Conservation (phyloP, 306 rosid genomes). For the Prunus padus region DNA sequence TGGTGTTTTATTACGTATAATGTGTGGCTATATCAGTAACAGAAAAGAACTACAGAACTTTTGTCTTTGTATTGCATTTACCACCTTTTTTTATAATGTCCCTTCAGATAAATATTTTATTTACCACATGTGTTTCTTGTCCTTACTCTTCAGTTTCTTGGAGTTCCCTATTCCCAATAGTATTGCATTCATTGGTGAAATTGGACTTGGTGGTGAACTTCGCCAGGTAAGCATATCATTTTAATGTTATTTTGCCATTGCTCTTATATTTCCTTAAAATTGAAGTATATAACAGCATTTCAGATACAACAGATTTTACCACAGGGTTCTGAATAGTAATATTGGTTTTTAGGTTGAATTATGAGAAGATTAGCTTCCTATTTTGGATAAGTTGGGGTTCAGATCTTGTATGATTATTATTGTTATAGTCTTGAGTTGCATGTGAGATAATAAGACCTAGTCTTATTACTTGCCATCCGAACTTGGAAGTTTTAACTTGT, state of each 20-base stretch:
- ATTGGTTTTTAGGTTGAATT: not conserved
- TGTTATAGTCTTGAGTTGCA: not conserved
- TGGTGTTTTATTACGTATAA: not conserved
- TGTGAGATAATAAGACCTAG: not conserved
- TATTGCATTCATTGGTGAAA: constrained; percentile 87
- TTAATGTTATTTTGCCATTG: constrained; percentile 6
- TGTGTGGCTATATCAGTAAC: not conserved
- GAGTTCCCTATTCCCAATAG: constrained; percentile 78
- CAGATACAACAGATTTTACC: not conserved
- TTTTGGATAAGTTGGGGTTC: not conserved
- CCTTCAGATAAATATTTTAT: not conserved
- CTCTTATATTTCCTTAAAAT: constrained; percentile 5
- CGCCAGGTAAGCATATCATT: constrained; percentile 61
- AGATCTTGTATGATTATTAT: too few relatives aligned
- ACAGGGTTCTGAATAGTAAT: not conserved
- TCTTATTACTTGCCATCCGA: not conserved
- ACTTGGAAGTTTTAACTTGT: not conserved
- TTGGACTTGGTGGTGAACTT: constrained; percentile 94
- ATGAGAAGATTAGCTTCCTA: not conserved
- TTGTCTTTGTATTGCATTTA: not conserved
- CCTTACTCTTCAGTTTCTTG: constrained; percentile 62
- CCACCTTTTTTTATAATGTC: not conserved
- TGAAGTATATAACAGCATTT: constrained; percentile 9
- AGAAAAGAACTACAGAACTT: too few relatives aligned
- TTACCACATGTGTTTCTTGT: not conserved